phyloP scores from a whole-genome alignment of 2,329 filamentous ascomycete genomes.

The Chrysoporthe austroafricana region DNA sequence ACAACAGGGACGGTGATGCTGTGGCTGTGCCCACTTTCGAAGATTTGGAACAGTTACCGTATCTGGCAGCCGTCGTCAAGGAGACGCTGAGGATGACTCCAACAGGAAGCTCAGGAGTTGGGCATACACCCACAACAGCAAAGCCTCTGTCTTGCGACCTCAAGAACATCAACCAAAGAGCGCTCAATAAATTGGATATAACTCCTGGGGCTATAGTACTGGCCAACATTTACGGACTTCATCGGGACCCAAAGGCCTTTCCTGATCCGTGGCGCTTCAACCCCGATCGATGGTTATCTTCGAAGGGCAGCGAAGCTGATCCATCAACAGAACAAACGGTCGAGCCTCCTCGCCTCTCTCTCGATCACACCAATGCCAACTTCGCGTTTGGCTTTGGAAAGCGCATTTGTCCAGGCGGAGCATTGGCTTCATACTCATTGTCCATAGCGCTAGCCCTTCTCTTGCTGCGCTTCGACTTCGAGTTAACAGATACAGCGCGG shows the following conservation, averaged over 20 bases:
- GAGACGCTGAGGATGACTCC: slow-evolving; percentile 26
- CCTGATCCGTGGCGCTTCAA: slow-evolving; percentile 24
- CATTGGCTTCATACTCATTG: slow-evolving; percentile 21
- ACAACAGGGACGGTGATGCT: neutral
- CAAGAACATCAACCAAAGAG: neutral
- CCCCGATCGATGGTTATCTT: slow-evolving; percentile 20
- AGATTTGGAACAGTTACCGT: slow-evolving; percentile 21
- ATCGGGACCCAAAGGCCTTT: slow-evolving; percentile 18
- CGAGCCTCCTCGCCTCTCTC: neutral
- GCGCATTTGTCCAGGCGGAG: slow-evolving; percentile 22
- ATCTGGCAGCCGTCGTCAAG: slow-evolving; percentile 21
- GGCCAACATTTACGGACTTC: slow-evolving; percentile 24
- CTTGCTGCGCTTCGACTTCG: slow-evolving; percentile 23
- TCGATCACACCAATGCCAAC: slow-evolving; percentile 23
- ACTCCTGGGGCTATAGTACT: slow-evolving; percentile 19
- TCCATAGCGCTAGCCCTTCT: slow-evolving; percentile 23
- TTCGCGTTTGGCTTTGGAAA: slow-evolving; percentile 25
- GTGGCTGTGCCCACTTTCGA: slow-evolving; percentile 11
- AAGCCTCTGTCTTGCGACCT: slow-evolving; percentile 7
- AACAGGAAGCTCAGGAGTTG: slow-evolving; percentile 24
- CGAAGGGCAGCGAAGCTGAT: neutral
- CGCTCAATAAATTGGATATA: neutral
- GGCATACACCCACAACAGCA: slow-evolving; percentile 14
- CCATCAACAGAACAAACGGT: neutral
- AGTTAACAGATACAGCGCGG: slow-evolving; percentile 8